phyloP scores from a whole-genome alignment of 306 rosid species.

The Medicago truncatula region MtrunA17r5.0-ANR NC_053045.1:40916001-40916500 shows the following conservation, averaged over 20 bases:
- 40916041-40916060: slow-evolving; percentile 36
- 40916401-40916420: slow-evolving; percentile 1
- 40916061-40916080: slow-evolving; percentile 29
- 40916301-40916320: slow-evolving; percentile 12
- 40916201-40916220: slow-evolving; percentile 21
- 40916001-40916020: slow-evolving; percentile 65
- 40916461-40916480: too few relatives aligned
- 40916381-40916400: slow-evolving; percentile 8
- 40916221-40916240: slow-evolving; percentile 19
- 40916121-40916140: slow-evolving; percentile 8
- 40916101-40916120: slow-evolving; percentile 16
- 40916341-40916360: slow-evolving; percentile 15
- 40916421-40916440: neutral
- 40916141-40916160: slow-evolving; percentile 3
- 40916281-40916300: slow-evolving; percentile 14
- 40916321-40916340: slow-evolving; percentile 25
- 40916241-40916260: slow-evolving; percentile 17
- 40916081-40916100: neutral
- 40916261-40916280: slow-evolving; percentile 28
- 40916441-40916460: neutral
- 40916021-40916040: slow-evolving; percentile 49
- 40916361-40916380: neutral
- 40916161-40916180: slow-evolving; percentile 11
- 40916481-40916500: too few relatives aligned
- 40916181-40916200: slow-evolving; percentile 24